Evolutionary conservation across 306 rosid species (phyloP).

Genomic region (Gillenia trifoliata): DNA sequence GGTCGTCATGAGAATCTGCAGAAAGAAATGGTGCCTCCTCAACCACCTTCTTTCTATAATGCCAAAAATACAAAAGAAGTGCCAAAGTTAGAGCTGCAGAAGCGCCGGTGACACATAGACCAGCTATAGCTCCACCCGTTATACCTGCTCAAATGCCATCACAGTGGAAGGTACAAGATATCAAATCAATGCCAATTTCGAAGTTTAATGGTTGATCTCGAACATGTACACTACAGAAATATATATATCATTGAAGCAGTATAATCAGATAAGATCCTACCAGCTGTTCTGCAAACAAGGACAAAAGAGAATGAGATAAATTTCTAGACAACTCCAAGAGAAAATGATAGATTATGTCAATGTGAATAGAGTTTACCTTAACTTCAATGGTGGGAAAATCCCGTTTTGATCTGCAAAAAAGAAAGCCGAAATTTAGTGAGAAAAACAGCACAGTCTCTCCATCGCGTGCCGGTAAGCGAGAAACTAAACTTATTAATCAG

Average conservation of each 20-base stretch:
- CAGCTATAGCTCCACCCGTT: slow-evolving; percentile 44
- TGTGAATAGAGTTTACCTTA: slow-evolving; percentile 32
- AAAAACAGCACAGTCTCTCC: background rate
- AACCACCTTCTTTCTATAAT: slow-evolving; percentile 38
- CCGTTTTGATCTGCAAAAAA: slow-evolving; percentile 56
- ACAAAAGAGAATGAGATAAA: slow-evolving; percentile 9
- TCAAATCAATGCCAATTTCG: slow-evolving; percentile 15
- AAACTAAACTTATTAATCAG: background rate
- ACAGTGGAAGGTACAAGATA: slow-evolving; percentile 22
- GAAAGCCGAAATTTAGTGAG: slow-evolving; percentile 14
- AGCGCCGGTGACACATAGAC: slow-evolving; percentile 44
- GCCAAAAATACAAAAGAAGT: slow-evolving; percentile 25
- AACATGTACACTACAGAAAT: too few relatives aligned
- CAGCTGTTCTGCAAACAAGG: slow-evolving; percentile 68
- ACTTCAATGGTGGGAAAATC: slow-evolving; percentile 44
- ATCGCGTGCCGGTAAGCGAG: background rate
- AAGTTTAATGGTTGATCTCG: slow-evolving; percentile 3
- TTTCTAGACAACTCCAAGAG: slow-evolving; percentile 21
- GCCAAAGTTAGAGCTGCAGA: slow-evolving; percentile 36
- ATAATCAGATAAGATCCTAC: slow-evolving; percentile 18
- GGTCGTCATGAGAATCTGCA: slow-evolving; percentile 24
- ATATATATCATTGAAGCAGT: slow-evolving; percentile 12
- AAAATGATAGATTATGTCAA: background rate
- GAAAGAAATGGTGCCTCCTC: slow-evolving; percentile 33
- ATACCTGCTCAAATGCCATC: slow-evolving; percentile 42